Evolutionary conservation across 73 alveolate species (phyloP), one percentile per base, ranked within the genome.

Genomic region (Paramecium tetraurelia): DNA sequence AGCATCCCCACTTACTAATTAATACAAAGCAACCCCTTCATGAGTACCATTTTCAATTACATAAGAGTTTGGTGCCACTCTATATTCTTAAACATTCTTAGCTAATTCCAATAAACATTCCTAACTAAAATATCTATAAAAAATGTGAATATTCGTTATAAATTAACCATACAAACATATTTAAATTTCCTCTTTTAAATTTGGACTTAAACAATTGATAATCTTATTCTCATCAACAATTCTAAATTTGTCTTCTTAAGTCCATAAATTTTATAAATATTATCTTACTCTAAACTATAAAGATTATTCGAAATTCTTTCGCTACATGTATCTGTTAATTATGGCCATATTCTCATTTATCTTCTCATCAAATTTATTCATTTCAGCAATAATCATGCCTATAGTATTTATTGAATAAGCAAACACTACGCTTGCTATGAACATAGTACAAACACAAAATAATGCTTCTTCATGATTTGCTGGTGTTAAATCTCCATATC

Each of bases 401-500:
- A 89, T 89, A 3, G 94, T 89, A 72, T 89, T 89, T 18, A 89
- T 14, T 22, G 89, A 41, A 71, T 70, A 89, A 0, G 94, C 94
- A 89, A 70, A 89, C 2, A 89, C 92, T 3, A 89, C 75, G 5
- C 85, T 48, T 14, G 94, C 87, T 0, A 89, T 63, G 50, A 89
- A 70, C 94, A 89, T 89, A 1, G 94, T 89, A 20, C 84, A 35
- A 22, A 89, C 87, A 24, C 89, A 46, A 89, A 89, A 89, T 22
- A 71, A 53, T 38, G 87, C 87, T 46, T 89, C 94, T 21, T 16
- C 38, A 20, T 57, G 44, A 50, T 89, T 89, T 71, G 71, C 36
- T 18, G 94, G 94, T 12, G 94, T 70, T n/a, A 89, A 70, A 46
- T 89, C 94, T 16, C 94, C 94, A 89, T 89, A 89, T 20, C 94